Evolutionary conservation across 768 basidiomycete genomes (phyloP).

Genomic region (Lyophyllum shimeji): DNA sequence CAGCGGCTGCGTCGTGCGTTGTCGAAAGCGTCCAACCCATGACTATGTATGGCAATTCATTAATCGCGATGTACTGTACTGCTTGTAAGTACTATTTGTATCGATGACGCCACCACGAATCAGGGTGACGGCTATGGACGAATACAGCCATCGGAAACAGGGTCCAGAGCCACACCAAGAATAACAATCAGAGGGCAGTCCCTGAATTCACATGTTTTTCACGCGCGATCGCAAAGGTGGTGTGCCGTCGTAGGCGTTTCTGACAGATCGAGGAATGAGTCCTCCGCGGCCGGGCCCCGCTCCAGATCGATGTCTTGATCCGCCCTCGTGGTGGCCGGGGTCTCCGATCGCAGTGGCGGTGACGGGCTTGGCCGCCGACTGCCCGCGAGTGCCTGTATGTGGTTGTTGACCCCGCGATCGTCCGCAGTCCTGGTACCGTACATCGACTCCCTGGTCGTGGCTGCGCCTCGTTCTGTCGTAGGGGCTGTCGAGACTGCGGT

Average conservation of each 20-base stretch:
- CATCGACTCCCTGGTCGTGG: neutral
- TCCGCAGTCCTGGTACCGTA: neutral
- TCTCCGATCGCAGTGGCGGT: neutral
- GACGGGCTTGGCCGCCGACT: neutral
- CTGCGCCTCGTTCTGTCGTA: neutral
- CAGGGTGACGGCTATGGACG: neutral
- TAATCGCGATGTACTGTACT: neutral
- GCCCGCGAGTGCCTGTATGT: neutral
- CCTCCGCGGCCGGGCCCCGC: neutral
- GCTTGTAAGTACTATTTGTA: neutral
- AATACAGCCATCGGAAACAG: neutral
- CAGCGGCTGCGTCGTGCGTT: constrained; percentile 28
- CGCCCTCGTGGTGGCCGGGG: neutral
- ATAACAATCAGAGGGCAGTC: neutral
- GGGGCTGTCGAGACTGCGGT: neutral
- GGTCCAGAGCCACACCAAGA: neutral
- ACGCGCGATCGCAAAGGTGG: neutral
- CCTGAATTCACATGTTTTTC: neutral
- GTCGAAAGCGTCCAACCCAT: constrained; percentile 19
- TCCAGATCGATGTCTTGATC: neutral
- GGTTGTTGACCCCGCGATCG: too few species aligned
- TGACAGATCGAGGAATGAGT: neutral
- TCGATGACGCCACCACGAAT: neutral
- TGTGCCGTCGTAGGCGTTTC: too few species aligned
- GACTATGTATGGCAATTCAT: neutral